Evolutionary conservation across 176 grass and related monocot species (phyloP).

Genomic region (Avena insularis): DNA sequence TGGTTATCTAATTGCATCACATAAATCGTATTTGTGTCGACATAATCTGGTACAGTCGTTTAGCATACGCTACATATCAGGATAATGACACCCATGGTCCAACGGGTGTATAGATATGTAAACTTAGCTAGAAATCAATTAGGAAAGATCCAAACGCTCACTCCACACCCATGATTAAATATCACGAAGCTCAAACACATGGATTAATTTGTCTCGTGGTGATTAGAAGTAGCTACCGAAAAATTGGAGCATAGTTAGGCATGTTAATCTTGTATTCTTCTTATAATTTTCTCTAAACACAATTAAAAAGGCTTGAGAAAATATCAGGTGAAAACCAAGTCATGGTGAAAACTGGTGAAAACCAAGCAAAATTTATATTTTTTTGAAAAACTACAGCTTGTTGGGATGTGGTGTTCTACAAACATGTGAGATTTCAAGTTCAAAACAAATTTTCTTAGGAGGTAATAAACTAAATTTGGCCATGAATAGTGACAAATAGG

Average conservation of each 20-base stretch:
- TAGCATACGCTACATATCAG: background rate
- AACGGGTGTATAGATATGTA: background rate
- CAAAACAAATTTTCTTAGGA: too few species aligned
- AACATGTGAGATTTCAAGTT: too few species aligned
- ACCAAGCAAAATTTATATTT: background rate
- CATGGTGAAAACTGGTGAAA: background rate
- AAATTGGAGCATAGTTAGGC: conserved; percentile 17
- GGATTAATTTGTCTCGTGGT: background rate
- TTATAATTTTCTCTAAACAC: background rate
- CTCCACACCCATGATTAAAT: background rate
- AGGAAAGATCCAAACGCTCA: background rate
- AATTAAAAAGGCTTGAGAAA: background rate
- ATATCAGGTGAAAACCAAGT: background rate
- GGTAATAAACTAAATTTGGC: too few species aligned
- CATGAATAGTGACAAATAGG: too few species aligned
- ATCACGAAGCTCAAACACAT: background rate
- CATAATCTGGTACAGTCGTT: background rate
- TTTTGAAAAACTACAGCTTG: too few species aligned
- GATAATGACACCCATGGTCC: too few species aligned
- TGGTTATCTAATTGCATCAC: background rate
- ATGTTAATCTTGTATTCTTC: background rate
- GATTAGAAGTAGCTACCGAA: background rate
- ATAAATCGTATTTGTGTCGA: background rate
- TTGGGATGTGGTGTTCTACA: too few species aligned
- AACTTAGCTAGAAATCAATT: background rate